Evolutionary conservation across 225 moss, liverwort and hornwort genomes (phyloP).

Genomic region (Sphagnum tenellum): DNA sequence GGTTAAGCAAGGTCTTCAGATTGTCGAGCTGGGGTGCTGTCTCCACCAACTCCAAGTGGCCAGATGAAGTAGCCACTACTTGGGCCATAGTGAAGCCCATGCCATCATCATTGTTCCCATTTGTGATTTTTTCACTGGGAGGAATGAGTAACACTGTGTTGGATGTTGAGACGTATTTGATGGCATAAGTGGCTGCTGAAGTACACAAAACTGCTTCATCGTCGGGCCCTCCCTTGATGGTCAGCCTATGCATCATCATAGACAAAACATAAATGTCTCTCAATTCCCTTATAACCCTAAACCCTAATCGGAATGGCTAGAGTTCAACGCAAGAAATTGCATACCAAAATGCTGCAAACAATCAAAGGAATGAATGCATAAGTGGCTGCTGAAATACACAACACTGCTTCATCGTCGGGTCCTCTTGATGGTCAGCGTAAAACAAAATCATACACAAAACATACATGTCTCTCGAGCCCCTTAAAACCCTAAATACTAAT

Average conservation of each 20-base stretch:
- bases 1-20: slow-evolving; percentile 52
- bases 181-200: slow-evolving; percentile 64
- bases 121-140: slow-evolving; percentile 16
- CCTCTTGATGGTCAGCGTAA: no score
- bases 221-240: slow-evolving; percentile 56
- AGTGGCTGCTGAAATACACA: neutral
- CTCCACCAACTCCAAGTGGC: slow-evolving; percentile 80
- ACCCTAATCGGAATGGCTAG: neutral
- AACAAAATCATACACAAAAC: neutral
- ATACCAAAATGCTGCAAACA: neutral
- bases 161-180: slow-evolving; percentile 94
- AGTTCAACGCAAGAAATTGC: neutral
- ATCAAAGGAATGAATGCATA: neutral
- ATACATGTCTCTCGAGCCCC: neutral
- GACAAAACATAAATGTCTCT: neutral
- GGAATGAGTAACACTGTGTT: slow-evolving; percentile 85
- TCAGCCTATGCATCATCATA: slow-evolving; percentile 37
- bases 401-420: neutral
- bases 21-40: slow-evolving; percentile 66
- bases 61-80: slow-evolving; percentile 69
- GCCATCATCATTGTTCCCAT: slow-evolving; percentile 2
- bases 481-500: no score
- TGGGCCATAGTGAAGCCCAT: slow-evolving; percentile 19
- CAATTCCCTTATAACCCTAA: no score
- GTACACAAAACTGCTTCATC: slow-evolving; percentile 94